Evolutionary conservation across 129 eudicot genomes (phyloP), one percentile per base, ranked within the genome.

Genomic region (Flaveria sonorensis): DNA sequence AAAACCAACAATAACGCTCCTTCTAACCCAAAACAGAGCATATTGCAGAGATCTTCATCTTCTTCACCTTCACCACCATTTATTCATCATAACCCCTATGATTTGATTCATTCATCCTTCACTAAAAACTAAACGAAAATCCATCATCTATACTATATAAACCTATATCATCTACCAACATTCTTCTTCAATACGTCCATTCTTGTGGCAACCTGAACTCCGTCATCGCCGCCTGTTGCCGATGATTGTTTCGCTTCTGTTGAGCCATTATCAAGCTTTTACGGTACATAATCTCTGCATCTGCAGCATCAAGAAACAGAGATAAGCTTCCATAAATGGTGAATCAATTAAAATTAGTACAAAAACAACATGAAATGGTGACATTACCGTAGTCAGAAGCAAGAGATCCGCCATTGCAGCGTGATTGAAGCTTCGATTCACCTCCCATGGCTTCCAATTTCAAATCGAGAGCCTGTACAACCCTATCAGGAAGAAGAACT

Each of bases 181-280:
- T 46, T 13, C 69, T 71, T 15, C 67, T 3, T 87, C 79, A 93
- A 63, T 93, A 93, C n/a, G 91, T 90, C 98, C 98, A 93, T 66
- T 93, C 98, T 28, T 81, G 89, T 4, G 98, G 98, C 19, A 93
- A 78, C 73, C 88, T 81, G 62, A 87, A 62, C 56, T 90, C 98
- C 20, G 47, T 76, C 57, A 48, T 59, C 3, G 23, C 36, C 7
- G 85, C 66, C 18, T 82, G 76, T n/a, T 77, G 85, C 19, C 79
- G 59, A 7, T 45, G 19, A 30, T 26, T 79, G 47, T 70, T 83
- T 16, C 84, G 82, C 67, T 74, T 23, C 53, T 87, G 96, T 14
- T 87, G 87, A 0, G 74, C 85, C 77, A 76, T 24, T 24, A 79
- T 43, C 10, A 73, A 71, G 15, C 56, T 73, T 36, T 72, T 83